A percentile compares a stretch with the other conserved stretches of the same genome.
These are phyloP conservation scores for Corchorus olitorius DNA, from an alignment of 345 rosid species.

Conservation along the genomic window DNA sequence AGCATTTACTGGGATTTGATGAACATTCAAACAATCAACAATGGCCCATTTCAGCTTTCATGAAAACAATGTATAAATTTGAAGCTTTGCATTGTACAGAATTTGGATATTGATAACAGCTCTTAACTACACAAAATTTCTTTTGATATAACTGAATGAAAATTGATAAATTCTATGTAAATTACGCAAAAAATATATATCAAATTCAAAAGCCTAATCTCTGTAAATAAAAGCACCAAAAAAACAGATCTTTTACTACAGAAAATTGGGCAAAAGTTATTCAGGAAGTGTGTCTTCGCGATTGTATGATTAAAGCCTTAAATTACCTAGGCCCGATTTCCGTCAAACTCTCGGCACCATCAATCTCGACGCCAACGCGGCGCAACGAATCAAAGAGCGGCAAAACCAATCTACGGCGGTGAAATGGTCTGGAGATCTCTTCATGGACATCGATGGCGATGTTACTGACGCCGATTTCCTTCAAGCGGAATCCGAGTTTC, in stretches of 20 bases:
- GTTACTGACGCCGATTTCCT: conserved; percentile 57
- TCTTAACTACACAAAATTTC: neutral
- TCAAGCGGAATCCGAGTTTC: conserved; percentile 68
- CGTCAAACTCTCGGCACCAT: conserved; percentile 59
- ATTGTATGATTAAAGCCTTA: conserved; percentile 13
- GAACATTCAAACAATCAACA: too few relatives aligned
- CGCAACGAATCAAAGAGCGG: conserved; percentile 81
- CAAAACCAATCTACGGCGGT: conserved; percentile 60
- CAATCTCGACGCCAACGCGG: conserved; percentile 66
- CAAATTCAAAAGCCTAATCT: conserved; percentile 12
- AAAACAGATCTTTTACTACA: neutral
- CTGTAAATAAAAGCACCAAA: conserved; percentile 5
- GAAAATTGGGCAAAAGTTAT: neutral
- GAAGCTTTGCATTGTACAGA: too few relatives aligned
- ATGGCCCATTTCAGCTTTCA: too few relatives aligned
- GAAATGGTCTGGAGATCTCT: conserved; percentile 72
- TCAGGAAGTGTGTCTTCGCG: neutral
- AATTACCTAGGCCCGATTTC: conserved; percentile 34
- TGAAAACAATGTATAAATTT: too few relatives aligned
- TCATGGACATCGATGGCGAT: conserved; percentile 60
- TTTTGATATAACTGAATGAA: neutral
- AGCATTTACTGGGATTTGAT: too few relatives aligned
- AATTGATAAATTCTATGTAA: neutral
- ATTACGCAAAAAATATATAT: neutral
- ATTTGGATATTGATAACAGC: too few relatives aligned